These are phyloP conservation scores for Auricularia sp. DNA, from an alignment of 768 basidiomycete species.

Conservation along the genomic window DNA sequence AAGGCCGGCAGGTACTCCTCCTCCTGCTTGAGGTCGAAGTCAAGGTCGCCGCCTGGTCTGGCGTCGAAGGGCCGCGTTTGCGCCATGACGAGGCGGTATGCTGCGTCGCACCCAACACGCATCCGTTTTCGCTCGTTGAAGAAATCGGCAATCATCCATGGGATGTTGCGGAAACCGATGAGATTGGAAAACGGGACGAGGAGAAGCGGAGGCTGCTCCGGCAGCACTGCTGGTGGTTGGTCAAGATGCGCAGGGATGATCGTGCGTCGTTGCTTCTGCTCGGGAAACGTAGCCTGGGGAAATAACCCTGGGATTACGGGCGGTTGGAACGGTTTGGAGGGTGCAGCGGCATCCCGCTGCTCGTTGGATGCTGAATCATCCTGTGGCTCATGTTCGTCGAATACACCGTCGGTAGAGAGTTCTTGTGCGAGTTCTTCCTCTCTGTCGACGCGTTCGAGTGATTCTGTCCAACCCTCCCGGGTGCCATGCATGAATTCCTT, in stretches of 20 bases:
- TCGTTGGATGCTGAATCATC: conserved; percentile 17
- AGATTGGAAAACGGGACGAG: conserved; percentile 65
- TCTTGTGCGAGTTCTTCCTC: conserved; percentile 62
- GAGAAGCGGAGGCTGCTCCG: conserved; percentile 69
- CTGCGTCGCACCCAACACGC: conserved; percentile 70
- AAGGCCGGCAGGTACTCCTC: conserved; percentile 57
- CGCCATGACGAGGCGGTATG: conserved; percentile 57
- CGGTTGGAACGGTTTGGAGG: conserved; percentile 27
- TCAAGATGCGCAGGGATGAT: conserved; percentile 14
- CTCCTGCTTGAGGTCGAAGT: conserved; percentile 64
- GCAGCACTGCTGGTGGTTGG: conserved; percentile 47
- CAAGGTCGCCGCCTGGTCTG: conserved; percentile 44
- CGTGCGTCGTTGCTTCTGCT: conserved; percentile 9
- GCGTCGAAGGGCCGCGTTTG: conserved; percentile 50
- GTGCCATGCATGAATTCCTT: conserved; percentile 93
- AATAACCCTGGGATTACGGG: conserved; percentile 13
- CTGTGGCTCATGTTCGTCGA: conserved; percentile 49
- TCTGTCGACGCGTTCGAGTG: conserved; percentile 52
- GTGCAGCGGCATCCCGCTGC: conserved; percentile 26
- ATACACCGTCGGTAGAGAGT: conserved; percentile 62
- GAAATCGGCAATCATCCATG: conserved; percentile 83
- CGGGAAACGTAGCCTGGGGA: conserved; percentile 13
- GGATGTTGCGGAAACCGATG: conserved; percentile 75
- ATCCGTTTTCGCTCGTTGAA: conserved; percentile 84
- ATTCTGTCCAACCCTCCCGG: conserved; percentile 72